Evolutionary conservation across 2,329 filamentous ascomycete genomes (phyloP), one percentile per base, ranked within the genome.

Genomic region (Macrophomina phaseolina): DNA sequence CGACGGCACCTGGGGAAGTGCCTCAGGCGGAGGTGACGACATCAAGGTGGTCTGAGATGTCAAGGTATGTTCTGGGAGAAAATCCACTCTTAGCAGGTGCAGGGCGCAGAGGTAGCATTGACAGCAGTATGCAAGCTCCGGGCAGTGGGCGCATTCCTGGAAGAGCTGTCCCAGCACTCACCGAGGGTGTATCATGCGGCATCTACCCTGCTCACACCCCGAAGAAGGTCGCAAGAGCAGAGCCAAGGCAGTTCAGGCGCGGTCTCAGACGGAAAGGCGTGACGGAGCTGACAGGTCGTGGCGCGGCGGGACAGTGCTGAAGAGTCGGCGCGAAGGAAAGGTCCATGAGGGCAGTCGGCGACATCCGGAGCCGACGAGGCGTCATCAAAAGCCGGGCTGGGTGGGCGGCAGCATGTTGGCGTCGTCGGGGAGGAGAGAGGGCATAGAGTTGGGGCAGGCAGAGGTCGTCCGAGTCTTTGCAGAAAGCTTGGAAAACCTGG

Each of bases 21-120:
- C 63, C 52, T 65, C 63, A 28, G 63, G 63, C 52, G 63, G 63
- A 42, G 63, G 63, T n/a, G 63, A 65, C 52, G 63, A 65, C 63
- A 65, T 65, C 16, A 12, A 16, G 52, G 36, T 38, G 14, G 40
- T 45, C 11, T 23, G 14, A 9, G 42, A 52, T 18, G 49, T 18
- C 12, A 16, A 38, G 52, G 38, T 48, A 28, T n/a, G 51, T 32
- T 6, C 63, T 65, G 42, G 40, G 5, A n/a, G 52, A 14, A 51
- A 28, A 38, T 9, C n/a, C 5, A 18, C n/a, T 6, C n/a, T 49
- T 18, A 48, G 63, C 30, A 65, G 63, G 16, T 12, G 42, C n/a
- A 23, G 36, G 36, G 32, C 14, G 23, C 36, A 32, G 36, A 5
- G 9, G 23, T 18, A 34, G 36, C 42, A 12, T 12, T 18, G 28